These are phyloP conservation scores for Scheffersomyces insectosa DNA, from an alignment of 1,139 yeast species.

Conservation along the genomic window DNA sequence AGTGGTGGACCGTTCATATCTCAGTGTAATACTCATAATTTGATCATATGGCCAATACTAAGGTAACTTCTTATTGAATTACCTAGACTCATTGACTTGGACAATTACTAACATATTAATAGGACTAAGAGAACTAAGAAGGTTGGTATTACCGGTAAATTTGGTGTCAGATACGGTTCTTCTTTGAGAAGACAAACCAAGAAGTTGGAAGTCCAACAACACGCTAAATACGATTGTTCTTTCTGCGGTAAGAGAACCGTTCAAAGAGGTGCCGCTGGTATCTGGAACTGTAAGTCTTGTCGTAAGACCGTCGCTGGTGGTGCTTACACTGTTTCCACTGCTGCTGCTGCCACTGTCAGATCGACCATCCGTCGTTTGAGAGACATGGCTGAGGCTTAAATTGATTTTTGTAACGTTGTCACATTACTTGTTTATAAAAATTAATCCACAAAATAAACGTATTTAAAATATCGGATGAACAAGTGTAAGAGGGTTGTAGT, in stretches of 20 bases:
- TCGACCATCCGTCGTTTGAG: conserved; percentile 99
- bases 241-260: conserved; percentile 99
- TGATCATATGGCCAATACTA: conserved; percentile 30
- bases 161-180: conserved; percentile 99
- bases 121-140: conserved; percentile 99
- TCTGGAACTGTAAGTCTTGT: conserved; percentile 97
- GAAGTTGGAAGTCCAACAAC: conserved; percentile 99
- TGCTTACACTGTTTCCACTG: conserved; percentile 98
- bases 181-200: conserved; percentile 99
- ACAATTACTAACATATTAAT: conserved; percentile 40
- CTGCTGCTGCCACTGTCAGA: conserved; percentile 99
- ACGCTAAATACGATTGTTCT: conserved; percentile 97
- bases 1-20: conserved; percentile 47
- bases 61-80: conserved; percentile 34
- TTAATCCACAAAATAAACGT: conserved; percentile 1
- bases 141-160: conserved; percentile 99
- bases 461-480: too few relatives aligned
- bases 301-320: conserved; percentile 99
- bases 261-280: conserved; percentile 97
- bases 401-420: conserved; percentile 15
- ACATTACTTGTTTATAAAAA: conserved; percentile 11
- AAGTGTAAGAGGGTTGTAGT: too few relatives aligned
- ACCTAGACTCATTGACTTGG: conserved; percentile 25
- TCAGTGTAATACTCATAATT: conserved; percentile 28
- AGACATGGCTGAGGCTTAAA: conserved; percentile 98